phyloP scores from a whole-genome alignment of 495 filamentous ascomycete species.

The Penicillium atrosanguineum region DNA sequence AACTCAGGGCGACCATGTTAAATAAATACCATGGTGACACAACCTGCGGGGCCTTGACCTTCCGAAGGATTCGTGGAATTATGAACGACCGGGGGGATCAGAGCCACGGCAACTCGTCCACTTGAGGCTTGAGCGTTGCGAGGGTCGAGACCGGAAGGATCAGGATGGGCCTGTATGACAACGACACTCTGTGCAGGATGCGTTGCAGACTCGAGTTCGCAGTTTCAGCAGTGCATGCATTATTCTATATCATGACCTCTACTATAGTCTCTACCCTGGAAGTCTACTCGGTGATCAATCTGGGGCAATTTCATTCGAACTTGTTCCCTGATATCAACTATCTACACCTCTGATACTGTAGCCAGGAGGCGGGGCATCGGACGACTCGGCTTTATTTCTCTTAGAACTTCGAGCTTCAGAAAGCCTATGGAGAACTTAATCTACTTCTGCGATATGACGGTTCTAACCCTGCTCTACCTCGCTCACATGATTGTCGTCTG shows the following conservation, averaged over 20 bases:
- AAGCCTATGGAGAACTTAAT: slow-evolving; percentile 3
- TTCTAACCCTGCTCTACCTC: neutral
- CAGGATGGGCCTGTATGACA: neutral
- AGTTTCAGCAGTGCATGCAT: neutral
- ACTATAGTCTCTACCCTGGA: neutral
- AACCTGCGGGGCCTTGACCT: slow-evolving; percentile 5
- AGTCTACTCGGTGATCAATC: neutral
- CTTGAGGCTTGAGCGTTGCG: slow-evolving; percentile 14
- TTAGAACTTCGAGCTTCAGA: slow-evolving; percentile 2
- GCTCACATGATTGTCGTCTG: neutral
- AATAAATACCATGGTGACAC: slow-evolving; percentile 16
- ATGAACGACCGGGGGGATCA: neutral
- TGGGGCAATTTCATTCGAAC: neutral
- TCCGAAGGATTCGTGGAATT: slow-evolving; percentile 25
- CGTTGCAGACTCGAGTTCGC: slow-evolving; percentile 2
- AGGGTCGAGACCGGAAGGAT: neutral
- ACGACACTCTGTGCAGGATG: neutral
- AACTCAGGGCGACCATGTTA: neutral
- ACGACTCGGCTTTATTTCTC: slow-evolving; percentile 11
- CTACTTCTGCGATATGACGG: slow-evolving; percentile 3
- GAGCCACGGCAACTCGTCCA: neutral
- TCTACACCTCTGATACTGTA: neutral
- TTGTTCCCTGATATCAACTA: neutral
- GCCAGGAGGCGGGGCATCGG: neutral
- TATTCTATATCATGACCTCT: neutral